Evolutionary conservation across 805 yeast species (phyloP), one percentile per base, ranked within the genome.

Genomic region (Metschnikowia bowlesiae): DNA sequence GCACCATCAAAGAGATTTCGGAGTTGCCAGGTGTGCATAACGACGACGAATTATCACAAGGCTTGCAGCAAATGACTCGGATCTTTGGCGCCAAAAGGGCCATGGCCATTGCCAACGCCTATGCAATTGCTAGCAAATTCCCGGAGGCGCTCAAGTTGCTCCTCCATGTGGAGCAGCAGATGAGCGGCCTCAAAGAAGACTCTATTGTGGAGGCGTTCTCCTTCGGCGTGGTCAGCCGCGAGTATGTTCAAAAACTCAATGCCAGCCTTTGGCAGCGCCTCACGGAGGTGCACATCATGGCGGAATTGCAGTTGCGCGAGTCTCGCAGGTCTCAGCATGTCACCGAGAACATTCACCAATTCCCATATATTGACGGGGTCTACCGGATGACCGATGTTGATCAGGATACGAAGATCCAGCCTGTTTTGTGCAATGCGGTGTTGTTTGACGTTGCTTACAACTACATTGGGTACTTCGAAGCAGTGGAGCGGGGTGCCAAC

Each of bases 1-100:
- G 74, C 43, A 82, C 86, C 14, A 63, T 85, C 34, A 68, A 67
- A 3, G 85, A 84, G 56, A 68, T 89, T 42, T 74, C 79, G 61
- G 96, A 89, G 53, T 75, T 94, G 46, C 97, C 97, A 0, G 98
- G 98, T 74, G 96, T 92, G 16, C 83, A 86, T 62, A 87, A 88
- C 47, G 96, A 89, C 63, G 94, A 87, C 47, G 83, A 78, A 26
- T 74, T 92, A 48, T 64, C 71, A 53, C 68, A 69, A 6, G 79
- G 85, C 7, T 71, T 94, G 40, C 75, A 71, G 10, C 57, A 75
- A 13, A 68, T 89, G 58, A 68, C 71, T 31, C 60, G 63, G 8
- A 81, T 72, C 18, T 16, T 16, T 64, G 58, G 62, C n/a, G 68
- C 77, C 36, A 58, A 67, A 46, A 80, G 79, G 57, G 60, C 74